A percentile compares a stretch with the other conserved stretches of the same genome.
Conservation (phyloP, 805 yeast genomes). For the Jamesozyma jinghongensis region DNA sequence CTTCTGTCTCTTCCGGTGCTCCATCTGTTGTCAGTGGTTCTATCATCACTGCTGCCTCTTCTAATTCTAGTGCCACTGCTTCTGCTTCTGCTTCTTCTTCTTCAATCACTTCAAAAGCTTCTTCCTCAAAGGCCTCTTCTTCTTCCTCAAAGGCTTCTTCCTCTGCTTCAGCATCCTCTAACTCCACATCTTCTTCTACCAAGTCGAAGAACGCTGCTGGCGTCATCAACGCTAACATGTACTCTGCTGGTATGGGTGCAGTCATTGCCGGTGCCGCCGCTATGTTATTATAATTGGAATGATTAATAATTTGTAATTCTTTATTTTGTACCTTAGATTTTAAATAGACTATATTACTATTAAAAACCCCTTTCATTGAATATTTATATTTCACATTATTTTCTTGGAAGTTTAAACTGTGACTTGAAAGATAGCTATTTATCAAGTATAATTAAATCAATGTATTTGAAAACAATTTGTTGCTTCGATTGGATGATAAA, state of each 20-base stretch:
- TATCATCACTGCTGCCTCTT: constrained; percentile 2
- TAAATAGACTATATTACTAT: no score
- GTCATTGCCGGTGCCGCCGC: constrained; percentile 16
- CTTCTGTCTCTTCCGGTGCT: constrained; percentile 6
- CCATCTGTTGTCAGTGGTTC: constrained; percentile 5
- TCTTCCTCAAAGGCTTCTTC: constrained; percentile 3
- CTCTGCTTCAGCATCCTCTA: not conserved
- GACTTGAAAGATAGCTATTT: no score
- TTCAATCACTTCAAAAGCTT: constrained; percentile 1
- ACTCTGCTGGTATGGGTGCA: constrained; percentile 13
- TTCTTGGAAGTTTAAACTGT: no score
- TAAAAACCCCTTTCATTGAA: no score
- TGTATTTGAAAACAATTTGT: no score
- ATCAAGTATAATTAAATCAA: no score
- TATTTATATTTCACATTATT: no score
- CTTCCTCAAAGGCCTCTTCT: constrained; percentile 3
- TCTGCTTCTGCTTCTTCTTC: constrained; percentile 4
- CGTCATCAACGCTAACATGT: not conserved
- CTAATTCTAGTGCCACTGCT: constrained; percentile 2
- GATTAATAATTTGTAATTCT: no score
- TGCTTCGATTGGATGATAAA: no score
- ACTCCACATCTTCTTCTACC: not conserved
- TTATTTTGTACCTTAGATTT: not conserved
- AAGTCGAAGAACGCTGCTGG: constrained; percentile 8
- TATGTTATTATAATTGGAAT: constrained; percentile 11